Conservation (phyloP, 305 asterid genomes). For the Fraxinus paxiana region DNA sequence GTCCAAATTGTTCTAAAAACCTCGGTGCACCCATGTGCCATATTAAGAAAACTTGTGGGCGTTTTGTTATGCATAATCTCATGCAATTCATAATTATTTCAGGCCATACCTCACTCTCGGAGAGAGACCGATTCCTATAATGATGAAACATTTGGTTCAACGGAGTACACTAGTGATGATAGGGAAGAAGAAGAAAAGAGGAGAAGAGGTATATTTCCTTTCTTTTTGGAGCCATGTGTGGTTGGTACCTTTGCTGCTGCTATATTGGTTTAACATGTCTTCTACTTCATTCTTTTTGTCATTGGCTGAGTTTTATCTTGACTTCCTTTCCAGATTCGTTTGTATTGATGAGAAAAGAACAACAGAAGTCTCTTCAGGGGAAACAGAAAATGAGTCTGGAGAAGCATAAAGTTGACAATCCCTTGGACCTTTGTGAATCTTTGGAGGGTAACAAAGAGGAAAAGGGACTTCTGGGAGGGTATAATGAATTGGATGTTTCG, state of each 20-base stretch:
- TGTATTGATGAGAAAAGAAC: constrained; percentile 92
- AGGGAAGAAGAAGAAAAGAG: constrained; percentile 90
- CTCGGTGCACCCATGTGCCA: neutral
- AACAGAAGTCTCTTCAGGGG: constrained; percentile 78
- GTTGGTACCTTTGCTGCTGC: constrained; percentile 11
- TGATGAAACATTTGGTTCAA: constrained; percentile 93
- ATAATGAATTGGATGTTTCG: neutral
- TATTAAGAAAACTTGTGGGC: neutral
- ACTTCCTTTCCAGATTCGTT: constrained; percentile 24
- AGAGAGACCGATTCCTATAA: constrained; percentile 66
- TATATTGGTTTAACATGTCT: neutral
- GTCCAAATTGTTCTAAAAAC: neutral
- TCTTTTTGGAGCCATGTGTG: constrained; percentile 18
- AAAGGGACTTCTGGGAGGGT: neutral
- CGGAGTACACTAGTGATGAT: constrained; percentile 63
- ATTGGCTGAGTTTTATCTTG: neutral
- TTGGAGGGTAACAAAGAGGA: constrained; percentile 53
- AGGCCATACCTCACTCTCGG: constrained; percentile 66
- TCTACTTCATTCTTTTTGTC: neutral
- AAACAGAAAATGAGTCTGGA: constrained; percentile 55
- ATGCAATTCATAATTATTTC: constrained; percentile 20
- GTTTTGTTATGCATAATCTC: constrained; percentile 14
- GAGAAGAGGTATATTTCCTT: constrained; percentile 70
- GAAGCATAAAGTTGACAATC: constrained; percentile 43
- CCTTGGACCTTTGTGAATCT: constrained; percentile 36